Base-by-base conservation (phyloP, 345 rosid species). In the Boechera divaricarpa region DNA sequence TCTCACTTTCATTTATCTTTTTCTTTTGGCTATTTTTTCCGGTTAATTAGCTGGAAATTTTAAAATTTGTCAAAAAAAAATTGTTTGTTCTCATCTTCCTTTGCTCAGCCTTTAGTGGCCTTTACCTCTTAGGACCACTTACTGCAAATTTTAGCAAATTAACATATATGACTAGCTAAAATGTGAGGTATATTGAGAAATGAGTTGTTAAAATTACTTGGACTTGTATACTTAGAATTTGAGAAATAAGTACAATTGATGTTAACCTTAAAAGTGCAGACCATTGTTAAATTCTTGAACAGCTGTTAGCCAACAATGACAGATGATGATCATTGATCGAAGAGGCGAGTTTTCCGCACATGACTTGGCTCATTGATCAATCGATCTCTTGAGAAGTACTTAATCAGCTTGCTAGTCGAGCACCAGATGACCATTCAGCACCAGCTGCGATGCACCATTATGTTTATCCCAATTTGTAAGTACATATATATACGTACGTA, bases 71-170 rank as follows among this genome's bases (percentile, higher is more conserved):
- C 24, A 2, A 26, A 21, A 21, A 42, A 7, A 12, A 28, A 63
- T 63, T 44, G 51, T 28, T 63, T 63, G 54, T 26, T 63, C 15
- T 63, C 38, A 61, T 76, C 72, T 42, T 52, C 63, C 31, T 69
- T 60, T 52, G 13, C 53, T 49, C 63, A 75, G 35, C 47, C 5
- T 75, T 52, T 51, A 59, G 68, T 68, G 36, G 38, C 45, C 74
- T 68, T 62, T 29, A 39, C 45, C 44, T 18, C 68, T 67, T 59
- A 58, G 73, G 79, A 75, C 79, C 67, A 75, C 79, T 48, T 28
- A 58, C 42, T 47, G 67, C 69, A 67, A 59, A 36, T 36, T 32
- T 56, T 33, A 15, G 21, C 29, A 75, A 42, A 18, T 63, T 9
- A 29, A 56, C 52, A 55, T 39, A 12, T 53, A 41, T 63, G 69